Evolutionary conservation across 2,329 filamentous ascomycete genomes (phyloP).

Genomic region (Aplosporella prunicola): DNA sequence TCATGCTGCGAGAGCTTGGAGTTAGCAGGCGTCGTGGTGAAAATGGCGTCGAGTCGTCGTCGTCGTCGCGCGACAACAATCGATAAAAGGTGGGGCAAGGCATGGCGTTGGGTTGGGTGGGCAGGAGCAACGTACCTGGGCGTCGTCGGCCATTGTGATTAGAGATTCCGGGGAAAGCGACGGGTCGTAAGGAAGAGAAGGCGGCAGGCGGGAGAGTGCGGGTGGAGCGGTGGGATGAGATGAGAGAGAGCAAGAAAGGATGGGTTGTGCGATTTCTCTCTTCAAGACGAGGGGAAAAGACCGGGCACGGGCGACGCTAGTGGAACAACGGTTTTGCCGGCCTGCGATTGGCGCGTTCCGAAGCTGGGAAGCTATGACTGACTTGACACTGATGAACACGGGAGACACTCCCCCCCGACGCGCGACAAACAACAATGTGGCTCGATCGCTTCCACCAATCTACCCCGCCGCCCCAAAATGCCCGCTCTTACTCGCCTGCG

Average conservation of each 20-base stretch:
- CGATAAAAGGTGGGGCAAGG: constrained; percentile 30
- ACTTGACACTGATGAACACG: neutral
- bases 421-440: constrained; percentile 54
- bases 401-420: neutral
- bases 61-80: constrained; percentile 23
- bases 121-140: constrained; percentile 44
- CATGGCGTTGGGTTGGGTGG: constrained; percentile 16
- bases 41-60: constrained; percentile 16
- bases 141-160: constrained; percentile 57
- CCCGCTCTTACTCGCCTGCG: constrained; percentile 63
- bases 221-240: constrained; percentile 11
- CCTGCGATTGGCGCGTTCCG: no score
- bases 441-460: constrained; percentile 64
- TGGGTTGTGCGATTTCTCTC: constrained; percentile 11
- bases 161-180: constrained; percentile 26
- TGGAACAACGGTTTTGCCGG: constrained; percentile 7
- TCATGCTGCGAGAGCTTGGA: constrained; percentile 36
- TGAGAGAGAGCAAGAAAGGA: constrained; percentile 8
- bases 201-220: constrained; percentile 14
- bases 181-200: constrained; percentile 23
- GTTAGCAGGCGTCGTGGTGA: constrained; percentile 14
- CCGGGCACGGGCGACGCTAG: constrained; percentile 2
- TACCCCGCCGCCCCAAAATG: constrained; percentile 38
- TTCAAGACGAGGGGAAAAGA: constrained; percentile 10
- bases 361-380: no score